Base-by-base conservation (phyloP, 1,284 basidiomycete genomes). In the Apiotrichum sp. region DNA sequence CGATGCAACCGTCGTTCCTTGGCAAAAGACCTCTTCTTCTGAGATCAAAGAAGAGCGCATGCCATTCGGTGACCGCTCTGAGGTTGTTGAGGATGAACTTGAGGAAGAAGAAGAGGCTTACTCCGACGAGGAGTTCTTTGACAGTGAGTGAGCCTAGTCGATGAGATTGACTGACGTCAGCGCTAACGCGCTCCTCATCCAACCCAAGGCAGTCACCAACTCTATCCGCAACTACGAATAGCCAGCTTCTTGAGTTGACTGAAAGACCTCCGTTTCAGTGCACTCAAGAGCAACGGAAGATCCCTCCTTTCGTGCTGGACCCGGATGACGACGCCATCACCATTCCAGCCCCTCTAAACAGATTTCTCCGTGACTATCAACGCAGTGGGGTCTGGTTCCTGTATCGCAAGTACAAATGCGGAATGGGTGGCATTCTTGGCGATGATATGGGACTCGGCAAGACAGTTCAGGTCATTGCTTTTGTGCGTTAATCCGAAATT, bases 401-500 rank as follows among this genome's bases (percentile, higher is more conserved):
- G 7, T 80, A 77, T 57, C 53, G 67, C 9, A 75, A 77, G 48
- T 80, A 77, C 58, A 64, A 62, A n/a, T 60, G 62, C 2, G 69
- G 71, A 0, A 65, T 66, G 33, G 80, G 80, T 1, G 77, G 71
- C 3, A 63, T 80, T 10, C 64, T 80, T 3, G 79, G 78, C 3
- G 80, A 81, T 52, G 80, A 81, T 55, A 81, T 81, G 80, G 80
- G 78, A 64, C 64, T 77, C 6, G 78, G 78, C 3, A 79, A 79
- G 62, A 79, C 61, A 0, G 56, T 62, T 2, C 61, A 75, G 53
- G 73, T 75, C 33, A 70, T 75, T 35, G 58, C 69, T 0, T 77
- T 77, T 52, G 73, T 72, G 34, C 54, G 69, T 54, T 2, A 40
- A 2, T 32, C 34, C 33, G 11, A 42, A 13, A 31, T 0, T 33